Evolutionary conservation across 305 asterid species (phyloP).

Genomic region (Ilex paraguariensis): DNA sequence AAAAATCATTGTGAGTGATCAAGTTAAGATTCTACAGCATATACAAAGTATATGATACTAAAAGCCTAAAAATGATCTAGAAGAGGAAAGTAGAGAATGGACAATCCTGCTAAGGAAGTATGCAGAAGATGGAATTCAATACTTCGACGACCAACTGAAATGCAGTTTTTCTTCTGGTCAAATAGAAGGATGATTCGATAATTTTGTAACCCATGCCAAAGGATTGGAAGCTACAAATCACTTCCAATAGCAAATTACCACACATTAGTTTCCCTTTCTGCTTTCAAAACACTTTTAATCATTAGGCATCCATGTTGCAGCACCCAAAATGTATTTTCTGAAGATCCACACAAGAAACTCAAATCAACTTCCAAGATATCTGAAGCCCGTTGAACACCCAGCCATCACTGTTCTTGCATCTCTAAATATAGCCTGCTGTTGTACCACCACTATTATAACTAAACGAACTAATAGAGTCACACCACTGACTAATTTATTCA

Average conservation of each 20-base stretch:
- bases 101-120: conserved; percentile 17
- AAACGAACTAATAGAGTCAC: conserved; percentile 16
- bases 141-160: conserved; percentile 12
- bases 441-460: conserved; percentile 26
- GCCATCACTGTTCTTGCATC: conserved; percentile 25
- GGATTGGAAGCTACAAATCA: conserved; percentile 10
- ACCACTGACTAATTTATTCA: conserved; percentile 32
- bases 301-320: conserved; percentile 12
- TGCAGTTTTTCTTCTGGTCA: conserved; percentile 11
- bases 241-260: conserved; percentile 4
- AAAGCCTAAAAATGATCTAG: not conserved
- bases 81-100: conserved; percentile 7
- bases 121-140: conserved; percentile 19
- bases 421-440: no score
- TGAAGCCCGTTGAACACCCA: conserved; percentile 36
- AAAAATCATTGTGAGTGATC: conserved; percentile 9
- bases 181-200: conserved; percentile 6
- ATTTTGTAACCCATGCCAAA: conserved; percentile 5
- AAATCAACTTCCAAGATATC: conserved; percentile 10
- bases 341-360: conserved; percentile 2
- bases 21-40: conserved; percentile 35
- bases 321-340: conserved; percentile 15
- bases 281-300: conserved; percentile 7
- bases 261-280: conserved; percentile 4
- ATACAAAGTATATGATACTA: conserved; percentile 29